Conservation (phyloP, 2,329 filamentous ascomycete species). For the Alternaria ventricosa region DNA sequence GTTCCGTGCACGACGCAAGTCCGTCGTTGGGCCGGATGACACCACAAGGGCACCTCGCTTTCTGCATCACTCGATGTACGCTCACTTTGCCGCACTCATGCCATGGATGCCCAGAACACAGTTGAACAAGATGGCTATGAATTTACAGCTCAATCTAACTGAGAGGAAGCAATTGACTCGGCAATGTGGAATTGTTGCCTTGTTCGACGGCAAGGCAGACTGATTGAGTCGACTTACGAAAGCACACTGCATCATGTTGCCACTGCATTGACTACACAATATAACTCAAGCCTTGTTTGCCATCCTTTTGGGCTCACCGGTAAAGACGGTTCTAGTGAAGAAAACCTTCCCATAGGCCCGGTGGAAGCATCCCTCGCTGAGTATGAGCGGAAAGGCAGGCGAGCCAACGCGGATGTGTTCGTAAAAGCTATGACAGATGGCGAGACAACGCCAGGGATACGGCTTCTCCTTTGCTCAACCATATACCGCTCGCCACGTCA, state of each 20-base stretch:
- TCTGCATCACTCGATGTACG: constrained; percentile 23
- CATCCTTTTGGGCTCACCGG: constrained; percentile 44
- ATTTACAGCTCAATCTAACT: constrained; percentile 34
- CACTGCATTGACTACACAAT: constrained; percentile 37
- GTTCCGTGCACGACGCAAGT: constrained; percentile 39
- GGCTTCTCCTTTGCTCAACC: constrained; percentile 49
- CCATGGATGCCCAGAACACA: constrained; percentile 18
- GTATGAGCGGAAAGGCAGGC: constrained; percentile 32
- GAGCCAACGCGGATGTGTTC: constrained; percentile 38
- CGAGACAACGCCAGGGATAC: constrained; percentile 48
- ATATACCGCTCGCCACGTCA: constrained; percentile 59
- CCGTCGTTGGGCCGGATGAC: constrained; percentile 30
- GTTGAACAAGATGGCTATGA: constrained; percentile 16
- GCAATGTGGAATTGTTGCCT: constrained; percentile 33
- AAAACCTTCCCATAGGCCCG: constrained; percentile 38
- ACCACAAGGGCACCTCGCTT: constrained; percentile 38
- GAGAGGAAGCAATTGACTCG: constrained; percentile 38
- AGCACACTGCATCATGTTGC: constrained; percentile 41
- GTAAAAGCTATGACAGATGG: constrained; percentile 49
- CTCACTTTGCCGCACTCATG: constrained; percentile 21
- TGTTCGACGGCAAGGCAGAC: constrained; percentile 37
- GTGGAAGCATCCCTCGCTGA: constrained; percentile 40
- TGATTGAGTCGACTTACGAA: constrained; percentile 34
- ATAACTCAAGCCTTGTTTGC: constrained; percentile 27
- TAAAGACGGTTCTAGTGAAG: constrained; percentile 43